Evolutionary conservation across 306 rosid species (phyloP), one percentile per base, ranked within the genome.

Genomic region (Bauhinia variegata): DNA sequence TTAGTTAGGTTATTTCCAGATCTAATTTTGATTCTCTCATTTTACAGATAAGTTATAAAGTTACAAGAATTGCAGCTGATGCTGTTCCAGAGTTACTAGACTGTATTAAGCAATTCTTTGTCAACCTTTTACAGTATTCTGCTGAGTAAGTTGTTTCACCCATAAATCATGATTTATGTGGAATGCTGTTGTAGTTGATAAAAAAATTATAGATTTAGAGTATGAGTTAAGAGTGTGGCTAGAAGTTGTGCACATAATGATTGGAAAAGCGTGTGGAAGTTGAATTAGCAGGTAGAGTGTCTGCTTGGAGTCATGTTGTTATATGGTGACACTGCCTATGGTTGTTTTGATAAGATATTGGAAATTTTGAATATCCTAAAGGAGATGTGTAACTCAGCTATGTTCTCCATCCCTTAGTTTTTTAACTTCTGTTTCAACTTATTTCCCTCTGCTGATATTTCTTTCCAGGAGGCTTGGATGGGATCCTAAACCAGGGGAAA

Each of bases 381-480:
- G 39, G 11, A 14, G 70, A 70, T 23, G 80, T 75, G n/a, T 69
- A 77, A 76, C 44, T 77, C 79, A 47, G 76, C 86, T 31, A 41
- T 77, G 77, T 17, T 67, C 65, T 63, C 81, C 77, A 14, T 61
- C 56, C 82, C 36, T 36, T 74, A 62, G 66, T 83, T 56, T 50
- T 82, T 42, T 79, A 77, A 84, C 28, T 23, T 60, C 15, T 43
- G 57, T 49, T 65, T 18, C 55, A 18, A 64, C 43, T 54, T 48
- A 58, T 30, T 19, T 47, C 41, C 19, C 30, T 17, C 48, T 50
- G 23, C 15, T 74, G 61, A 60, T 37, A 71, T 78, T 52, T 54
- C n/a, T 57, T 59, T 78, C 53, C 79, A 92, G 98, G 87, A 87
- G 68, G 84, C 96, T 92, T 72, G 96, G 98, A 65, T 92, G 98